Percentiles rank a stretch among this genome's conserved stretches.
phyloP scores from a whole-genome alignment of 2,329 filamentous ascomycete species.

The Cladosporium sp. region DNA sequence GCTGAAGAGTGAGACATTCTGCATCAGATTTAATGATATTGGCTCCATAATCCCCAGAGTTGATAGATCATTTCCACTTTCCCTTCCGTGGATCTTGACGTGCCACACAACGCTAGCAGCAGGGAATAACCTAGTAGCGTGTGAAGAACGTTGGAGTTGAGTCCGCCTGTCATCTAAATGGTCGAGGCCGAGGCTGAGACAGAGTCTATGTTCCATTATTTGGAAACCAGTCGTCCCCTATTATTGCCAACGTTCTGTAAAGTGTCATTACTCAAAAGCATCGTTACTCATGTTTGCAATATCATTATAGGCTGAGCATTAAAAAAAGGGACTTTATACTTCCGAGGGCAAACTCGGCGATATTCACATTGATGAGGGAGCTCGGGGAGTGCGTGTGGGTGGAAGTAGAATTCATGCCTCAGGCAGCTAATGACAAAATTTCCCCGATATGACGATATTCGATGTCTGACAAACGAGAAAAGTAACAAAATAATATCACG shows the following conservation, averaged over 20 bases:
- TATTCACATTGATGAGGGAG: neutral
- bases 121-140: conserved; percentile 12
- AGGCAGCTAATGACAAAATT: neutral
- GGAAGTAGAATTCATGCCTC: neutral
- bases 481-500: neutral
- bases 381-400: neutral
- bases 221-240: neutral
- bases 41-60: conserved; percentile 8
- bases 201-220: neutral
- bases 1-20: neutral
- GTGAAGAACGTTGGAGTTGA: conserved; percentile 5
- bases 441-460: neutral
- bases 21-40: neutral
- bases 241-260: neutral
- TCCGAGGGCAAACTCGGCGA: neutral
- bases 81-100: neutral
- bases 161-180: neutral
- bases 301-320: neutral
- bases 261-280: neutral
- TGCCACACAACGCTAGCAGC: neutral
- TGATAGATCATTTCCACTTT: conserved; percentile 10
- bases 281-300: neutral
- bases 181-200: neutral
- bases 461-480: neutral
- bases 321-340: neutral